phyloP scores from a whole-genome alignment of 1,284 basidiomycete genomes.

The Boletus smithii region DNA sequence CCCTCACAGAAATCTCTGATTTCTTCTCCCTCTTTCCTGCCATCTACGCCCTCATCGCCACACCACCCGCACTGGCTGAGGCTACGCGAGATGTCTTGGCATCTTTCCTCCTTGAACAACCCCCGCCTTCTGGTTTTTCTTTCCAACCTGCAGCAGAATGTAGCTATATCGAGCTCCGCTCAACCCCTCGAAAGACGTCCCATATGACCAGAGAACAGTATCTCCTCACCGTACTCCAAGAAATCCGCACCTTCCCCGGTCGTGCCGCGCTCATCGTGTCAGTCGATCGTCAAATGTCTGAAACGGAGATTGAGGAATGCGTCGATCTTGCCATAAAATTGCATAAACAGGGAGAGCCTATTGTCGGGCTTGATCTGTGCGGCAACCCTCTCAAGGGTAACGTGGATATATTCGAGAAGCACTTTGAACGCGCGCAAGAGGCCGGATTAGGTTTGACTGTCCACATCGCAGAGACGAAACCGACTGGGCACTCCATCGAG shows the following conservation, averaged over 20 bases:
- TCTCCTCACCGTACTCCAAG: conserved; percentile 61
- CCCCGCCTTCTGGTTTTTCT: conserved; percentile 22
- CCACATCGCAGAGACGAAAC: conserved; percentile 71
- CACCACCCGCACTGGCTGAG: conserved; percentile 46
- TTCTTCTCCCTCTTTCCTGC: conserved; percentile 75
- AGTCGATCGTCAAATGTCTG: conserved; percentile 64
- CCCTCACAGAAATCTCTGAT: conserved; percentile 54
- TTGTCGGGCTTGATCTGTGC: conserved; percentile 80
- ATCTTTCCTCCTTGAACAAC: conserved; percentile 46
- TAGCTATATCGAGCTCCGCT: conserved; percentile 70
- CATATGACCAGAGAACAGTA: conserved; percentile 58
- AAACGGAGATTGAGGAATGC: conserved; percentile 49
- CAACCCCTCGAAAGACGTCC: conserved; percentile 58
- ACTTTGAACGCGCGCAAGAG: conserved; percentile 53
- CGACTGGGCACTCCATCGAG: conserved; percentile 50
- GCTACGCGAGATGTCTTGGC: conserved; percentile 62
- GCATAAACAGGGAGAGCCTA: conserved; percentile 51
- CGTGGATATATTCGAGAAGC: conserved; percentile 48
- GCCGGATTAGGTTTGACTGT: conserved; percentile 67
- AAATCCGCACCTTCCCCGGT: conserved; percentile 55
- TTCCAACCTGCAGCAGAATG: conserved; percentile 43
- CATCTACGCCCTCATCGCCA: conserved; percentile 72
- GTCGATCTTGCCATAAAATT: conserved; percentile 56
- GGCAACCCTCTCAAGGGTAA: conserved; percentile 69
- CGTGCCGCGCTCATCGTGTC: conserved; percentile 66